phyloP scores from a whole-genome alignment of 371 early-diverging fungal species.

The Funneliformis caledonium region DNA sequence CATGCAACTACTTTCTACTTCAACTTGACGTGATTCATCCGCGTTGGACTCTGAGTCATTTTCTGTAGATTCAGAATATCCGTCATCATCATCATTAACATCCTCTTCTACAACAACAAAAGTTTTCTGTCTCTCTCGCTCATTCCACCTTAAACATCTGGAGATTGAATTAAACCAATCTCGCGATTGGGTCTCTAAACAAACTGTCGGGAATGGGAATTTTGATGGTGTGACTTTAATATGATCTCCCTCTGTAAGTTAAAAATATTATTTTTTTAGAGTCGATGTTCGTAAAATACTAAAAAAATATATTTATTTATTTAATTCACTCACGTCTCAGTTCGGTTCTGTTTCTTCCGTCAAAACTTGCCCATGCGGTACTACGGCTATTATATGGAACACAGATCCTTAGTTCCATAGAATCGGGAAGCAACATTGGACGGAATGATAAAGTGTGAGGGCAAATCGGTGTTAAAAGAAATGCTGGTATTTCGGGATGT shows the following conservation, averaged over 20 bases:
- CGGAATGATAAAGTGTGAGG: conserved; percentile 93
- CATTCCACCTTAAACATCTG: conserved; percentile 84
- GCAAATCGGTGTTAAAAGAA: conserved; percentile 93
- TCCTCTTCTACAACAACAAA: conserved; percentile 59
- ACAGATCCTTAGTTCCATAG: conserved; percentile 75
- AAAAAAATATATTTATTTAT: background rate
- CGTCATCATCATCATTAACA: conserved; percentile 5
- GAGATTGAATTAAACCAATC: conserved; percentile 86
- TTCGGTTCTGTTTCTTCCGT: conserved; percentile 87
- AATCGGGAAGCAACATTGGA: conserved; percentile 91
- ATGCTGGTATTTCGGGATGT: conserved; percentile 93
- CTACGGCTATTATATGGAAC: conserved; percentile 72
- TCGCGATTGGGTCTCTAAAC: conserved; percentile 71
- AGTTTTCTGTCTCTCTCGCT: conserved; percentile 75
- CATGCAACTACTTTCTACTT: too few species aligned
- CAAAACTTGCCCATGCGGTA: conserved; percentile 85
- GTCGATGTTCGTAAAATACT: background rate
- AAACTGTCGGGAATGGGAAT: conserved; percentile 89
- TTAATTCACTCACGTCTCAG: conserved; percentile 60
- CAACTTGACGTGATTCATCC: too few species aligned
- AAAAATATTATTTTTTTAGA: background rate
- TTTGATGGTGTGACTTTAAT: conserved; percentile 83
- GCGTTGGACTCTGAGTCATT: background rate
- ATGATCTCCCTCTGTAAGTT: conserved; percentile 77
- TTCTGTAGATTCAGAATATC: background rate